Conservation (phyloP, 495 filamentous ascomycete genomes). For the Amorphotheca resinae region DNA sequence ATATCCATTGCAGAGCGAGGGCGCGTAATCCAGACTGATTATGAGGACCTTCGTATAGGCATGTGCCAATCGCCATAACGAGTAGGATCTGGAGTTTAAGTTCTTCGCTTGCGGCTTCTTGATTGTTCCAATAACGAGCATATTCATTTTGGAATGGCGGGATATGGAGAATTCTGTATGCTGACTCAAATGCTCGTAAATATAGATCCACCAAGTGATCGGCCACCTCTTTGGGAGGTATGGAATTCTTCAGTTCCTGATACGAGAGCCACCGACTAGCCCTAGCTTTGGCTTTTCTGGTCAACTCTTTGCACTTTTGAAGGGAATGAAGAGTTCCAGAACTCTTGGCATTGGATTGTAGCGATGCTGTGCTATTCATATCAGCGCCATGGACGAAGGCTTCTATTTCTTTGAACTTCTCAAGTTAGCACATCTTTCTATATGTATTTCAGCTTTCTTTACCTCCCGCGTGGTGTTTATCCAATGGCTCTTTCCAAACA, state of each 20-base stretch:
- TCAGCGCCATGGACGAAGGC: slow-evolving; percentile 13
- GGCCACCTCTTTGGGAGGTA: slow-evolving; percentile 35
- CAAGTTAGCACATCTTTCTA: neutral
- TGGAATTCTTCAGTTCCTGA: slow-evolving; percentile 21
- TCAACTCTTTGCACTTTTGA: slow-evolving; percentile 24
- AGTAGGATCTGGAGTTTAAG: slow-evolving; percentile 40
- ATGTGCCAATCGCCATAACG: slow-evolving; percentile 40
- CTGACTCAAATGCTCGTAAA: slow-evolving; percentile 43
- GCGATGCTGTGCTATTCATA: neutral
- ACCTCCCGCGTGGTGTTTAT: too few relatives aligned
- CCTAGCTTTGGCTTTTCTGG: slow-evolving; percentile 21
- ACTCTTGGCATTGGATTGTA: neutral
- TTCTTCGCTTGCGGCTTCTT: slow-evolving; percentile 22
- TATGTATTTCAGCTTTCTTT: too few relatives aligned
- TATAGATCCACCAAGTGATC: slow-evolving; percentile 43
- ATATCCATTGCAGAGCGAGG: slow-evolving; percentile 36
- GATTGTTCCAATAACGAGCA: slow-evolving; percentile 33
- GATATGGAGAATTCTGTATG: slow-evolving; percentile 43
- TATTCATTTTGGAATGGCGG: slow-evolving; percentile 45
- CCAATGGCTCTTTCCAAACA: too few relatives aligned
- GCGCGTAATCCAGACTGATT: slow-evolving; percentile 24
- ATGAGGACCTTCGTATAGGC: slow-evolving; percentile 27
- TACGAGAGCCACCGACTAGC: slow-evolving; percentile 14
- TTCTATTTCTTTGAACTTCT: neutral
- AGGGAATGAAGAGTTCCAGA: slow-evolving; percentile 23